Evolutionary conservation across 345 rosid species (phyloP).

Genomic region (Cardiospermum halicacabum): DNA sequence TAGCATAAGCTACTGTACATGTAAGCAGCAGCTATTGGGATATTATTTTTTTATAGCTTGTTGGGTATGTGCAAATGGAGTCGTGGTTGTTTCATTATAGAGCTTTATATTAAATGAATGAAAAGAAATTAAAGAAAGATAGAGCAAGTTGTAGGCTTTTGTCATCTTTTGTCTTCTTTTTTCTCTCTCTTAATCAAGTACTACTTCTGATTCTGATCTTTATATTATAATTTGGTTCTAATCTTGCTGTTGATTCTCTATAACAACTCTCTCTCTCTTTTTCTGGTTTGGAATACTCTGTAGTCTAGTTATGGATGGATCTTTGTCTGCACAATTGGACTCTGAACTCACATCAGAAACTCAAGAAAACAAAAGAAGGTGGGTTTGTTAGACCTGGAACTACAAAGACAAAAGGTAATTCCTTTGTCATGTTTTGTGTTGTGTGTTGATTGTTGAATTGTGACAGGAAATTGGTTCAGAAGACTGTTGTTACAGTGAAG

Average conservation of each 20-base stretch:
- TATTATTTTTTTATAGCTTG: conserved; percentile 28
- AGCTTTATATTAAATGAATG: conserved; percentile 37
- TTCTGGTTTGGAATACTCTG: conserved; percentile 1
- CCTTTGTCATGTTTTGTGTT: not conserved
- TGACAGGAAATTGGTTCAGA: conserved; percentile 57
- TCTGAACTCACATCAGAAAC: conserved; percentile 31
- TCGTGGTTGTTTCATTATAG: conserved; percentile 17
- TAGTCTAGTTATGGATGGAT: conserved; percentile 31
- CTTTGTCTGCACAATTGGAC: conserved; percentile 32
- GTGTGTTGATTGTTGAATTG: not conserved
- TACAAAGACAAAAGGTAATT: too few species aligned
- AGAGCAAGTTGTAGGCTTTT: conserved; percentile 33
- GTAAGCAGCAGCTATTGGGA: conserved; percentile 19
- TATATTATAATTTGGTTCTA: too few species aligned
- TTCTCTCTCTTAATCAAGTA: conserved; percentile 24
- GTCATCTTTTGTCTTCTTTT: conserved; percentile 24
- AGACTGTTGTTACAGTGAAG: conserved; percentile 51
- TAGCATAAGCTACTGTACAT: too few species aligned
- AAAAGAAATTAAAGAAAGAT: conserved; percentile 22
- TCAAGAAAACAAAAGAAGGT: conserved; percentile 55
- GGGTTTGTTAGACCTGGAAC: not conserved
- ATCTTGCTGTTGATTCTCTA: not conserved
- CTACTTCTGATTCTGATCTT: conserved; percentile 11
- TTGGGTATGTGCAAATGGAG: conserved; percentile 19
- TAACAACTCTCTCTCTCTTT: conserved; percentile 4